These are phyloP conservation scores for Penicillium sp. DNA, from an alignment of 2,329 filamentous ascomycete genomes.

Conservation along the genomic window DNA sequence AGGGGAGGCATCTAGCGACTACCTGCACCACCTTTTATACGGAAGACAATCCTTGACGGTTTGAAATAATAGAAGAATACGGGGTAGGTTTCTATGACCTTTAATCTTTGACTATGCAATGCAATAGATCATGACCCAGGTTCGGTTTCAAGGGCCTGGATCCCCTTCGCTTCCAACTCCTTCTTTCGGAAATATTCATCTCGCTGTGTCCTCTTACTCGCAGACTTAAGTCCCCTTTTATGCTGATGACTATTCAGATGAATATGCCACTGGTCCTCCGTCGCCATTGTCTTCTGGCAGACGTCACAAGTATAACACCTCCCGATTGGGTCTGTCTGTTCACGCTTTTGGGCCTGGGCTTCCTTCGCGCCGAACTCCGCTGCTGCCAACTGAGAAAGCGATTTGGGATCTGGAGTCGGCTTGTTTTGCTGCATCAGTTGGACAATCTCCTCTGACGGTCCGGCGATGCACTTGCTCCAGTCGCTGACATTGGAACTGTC, in stretches of 20 bases:
- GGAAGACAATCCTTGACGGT: too few species aligned
- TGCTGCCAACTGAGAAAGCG: slow-evolving; percentile 51
- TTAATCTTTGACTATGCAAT: neutral
- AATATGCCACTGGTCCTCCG: slow-evolving; percentile 49
- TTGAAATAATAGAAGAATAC: neutral
- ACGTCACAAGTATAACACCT: slow-evolving; percentile 55
- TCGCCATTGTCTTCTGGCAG: slow-evolving; percentile 54
- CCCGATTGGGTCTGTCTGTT: slow-evolving; percentile 41
- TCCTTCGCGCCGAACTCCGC: slow-evolving; percentile 52
- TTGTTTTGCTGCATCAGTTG: slow-evolving; percentile 54
- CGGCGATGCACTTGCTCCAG: slow-evolving; percentile 58
- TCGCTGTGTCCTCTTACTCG: slow-evolving; percentile 24
- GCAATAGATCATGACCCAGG: neutral
- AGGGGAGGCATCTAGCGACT: neutral
- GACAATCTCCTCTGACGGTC: slow-evolving; percentile 56
- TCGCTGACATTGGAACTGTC: slow-evolving; percentile 62
- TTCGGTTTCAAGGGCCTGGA: neutral
- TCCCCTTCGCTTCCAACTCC: slow-evolving; percentile 9
- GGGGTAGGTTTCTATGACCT: slow-evolving; percentile 2
- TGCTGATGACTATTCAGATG: slow-evolving; percentile 52
- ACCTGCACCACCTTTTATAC: neutral
- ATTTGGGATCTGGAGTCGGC: slow-evolving; percentile 46
- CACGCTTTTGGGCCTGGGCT: slow-evolving; percentile 36
- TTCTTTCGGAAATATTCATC: slow-evolving; percentile 28
- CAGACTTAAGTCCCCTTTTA: slow-evolving; percentile 47